Evolutionary conservation across 139 green algal species (phyloP).

Genomic region (Chlamydomonas incerta): DNA sequence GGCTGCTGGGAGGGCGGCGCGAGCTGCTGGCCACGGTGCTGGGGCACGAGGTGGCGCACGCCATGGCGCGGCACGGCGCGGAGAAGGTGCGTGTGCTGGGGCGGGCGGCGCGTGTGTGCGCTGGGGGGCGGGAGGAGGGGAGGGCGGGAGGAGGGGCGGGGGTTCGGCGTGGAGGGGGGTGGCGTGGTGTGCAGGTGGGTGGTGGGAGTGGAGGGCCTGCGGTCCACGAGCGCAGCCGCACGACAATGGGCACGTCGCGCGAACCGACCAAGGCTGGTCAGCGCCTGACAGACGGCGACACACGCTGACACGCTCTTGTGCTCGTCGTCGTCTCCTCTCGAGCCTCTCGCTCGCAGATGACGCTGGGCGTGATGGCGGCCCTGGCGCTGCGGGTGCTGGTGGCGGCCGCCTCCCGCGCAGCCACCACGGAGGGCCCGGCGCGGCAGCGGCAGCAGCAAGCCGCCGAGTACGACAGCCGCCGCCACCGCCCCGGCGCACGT

Average conservation of each 20-base stretch:
- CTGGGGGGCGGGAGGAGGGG: background rate
- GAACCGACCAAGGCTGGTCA: too few species aligned
- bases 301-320: too few species aligned
- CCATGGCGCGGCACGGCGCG: conserved; percentile 59
- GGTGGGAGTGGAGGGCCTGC: too few species aligned
- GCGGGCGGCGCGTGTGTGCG: background rate
- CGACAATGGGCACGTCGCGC: too few species aligned
- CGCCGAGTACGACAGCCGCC: background rate
- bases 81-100: conserved; percentile 46
- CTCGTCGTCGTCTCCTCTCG: too few species aligned
- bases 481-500: background rate
- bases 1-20: conserved; percentile 55
- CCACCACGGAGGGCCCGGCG: background rate
- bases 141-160: background rate
- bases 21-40: conserved; percentile 67
- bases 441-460: conserved; percentile 3
- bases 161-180: too few species aligned
- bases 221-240: too few species aligned
- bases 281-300: too few species aligned
- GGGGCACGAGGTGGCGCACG: conserved; percentile 67
- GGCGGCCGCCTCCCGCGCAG: background rate
- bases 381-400: conserved; percentile 32
- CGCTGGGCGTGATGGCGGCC: conserved; percentile 37
- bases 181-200: too few species aligned
- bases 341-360: conserved; percentile 24